Evolutionary conservation across 2,329 filamentous ascomycete genomes (phyloP), one percentile per base, ranked within the genome.

Genomic region (Microsporum audouinii): DNA sequence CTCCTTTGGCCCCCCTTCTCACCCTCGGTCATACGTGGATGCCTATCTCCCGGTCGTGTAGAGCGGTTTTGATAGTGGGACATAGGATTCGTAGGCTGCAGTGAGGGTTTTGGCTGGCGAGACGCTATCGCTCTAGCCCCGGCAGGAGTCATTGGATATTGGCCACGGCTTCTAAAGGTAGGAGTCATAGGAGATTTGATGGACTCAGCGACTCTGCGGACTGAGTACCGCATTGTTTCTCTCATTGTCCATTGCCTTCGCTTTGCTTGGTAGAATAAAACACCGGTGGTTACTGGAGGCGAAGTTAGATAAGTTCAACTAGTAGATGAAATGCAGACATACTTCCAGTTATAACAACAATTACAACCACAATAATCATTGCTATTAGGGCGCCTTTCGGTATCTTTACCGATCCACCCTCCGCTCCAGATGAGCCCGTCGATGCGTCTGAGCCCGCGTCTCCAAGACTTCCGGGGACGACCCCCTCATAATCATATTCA

Each of bases 161-260:
- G 14, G 23, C 7, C 10, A 2, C 29, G 41, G n/a, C 39, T 17
- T 17, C 34, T 41, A 12, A 41, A 45, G n/a, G 31, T 45, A n/a
- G 60, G 60, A 12, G 60, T 58, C 39, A 58, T n/a, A 3, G 55
- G 63, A 17, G 62, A 61, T 56, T 60, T 63, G 8, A 61, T 57
- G 6, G 60, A 55, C n/a, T 65, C 66, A 1, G 64, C 62, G n/a
- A 72, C 66, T 8, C 66, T 66, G 4, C 79, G 80, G 36, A 84
- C 84, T 1, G 88, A 91, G 65, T 82, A 83, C 60, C 86, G 82
- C 61, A 95, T 79, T 34, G 80, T 87, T 70, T 88, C 84, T 62
- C 85, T 83, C 66, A 94, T 78, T 66, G 85, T 88, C 89, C 89
- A 94, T 73, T 91, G 88, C 55, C 86, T 84, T 76, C 89, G 91